phyloP scores from a whole-genome alignment of 192 early-diverging fungal species.

The Spinellus fusiger region DNA sequence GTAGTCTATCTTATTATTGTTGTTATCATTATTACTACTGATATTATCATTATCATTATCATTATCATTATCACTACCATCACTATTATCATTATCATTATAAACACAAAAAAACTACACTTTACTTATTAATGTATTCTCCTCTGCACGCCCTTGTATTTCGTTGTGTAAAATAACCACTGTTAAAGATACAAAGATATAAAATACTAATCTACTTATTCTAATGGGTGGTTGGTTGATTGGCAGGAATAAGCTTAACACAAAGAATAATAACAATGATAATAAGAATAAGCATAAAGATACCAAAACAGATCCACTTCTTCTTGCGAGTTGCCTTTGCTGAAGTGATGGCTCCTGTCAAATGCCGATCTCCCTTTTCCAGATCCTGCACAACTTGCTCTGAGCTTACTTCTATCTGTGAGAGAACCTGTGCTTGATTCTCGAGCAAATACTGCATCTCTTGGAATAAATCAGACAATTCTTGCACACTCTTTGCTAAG shows the following conservation, averaged over 20 bases:
- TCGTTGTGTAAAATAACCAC: too few species aligned
- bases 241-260: slow-evolving; percentile 21
- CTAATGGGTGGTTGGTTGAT: too few species aligned
- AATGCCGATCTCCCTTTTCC: slow-evolving; percentile 53
- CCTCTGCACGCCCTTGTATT: too few species aligned
- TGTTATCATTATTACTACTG: too few species aligned
- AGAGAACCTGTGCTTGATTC: slow-evolving; percentile 22
- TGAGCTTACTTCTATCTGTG: slow-evolving; percentile 20
- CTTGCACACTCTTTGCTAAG: slow-evolving; percentile 48
- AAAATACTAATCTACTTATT: too few species aligned
- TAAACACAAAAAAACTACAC: too few species aligned
- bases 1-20: too few species aligned
- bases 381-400: slow-evolving; percentile 51
- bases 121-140: too few species aligned
- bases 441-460: slow-evolving; percentile 61
- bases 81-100: too few species aligned
- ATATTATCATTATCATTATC: too few species aligned
- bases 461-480: slow-evolving; percentile 54
- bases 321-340: slow-evolving; percentile 44
- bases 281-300: slow-evolving; percentile 33
- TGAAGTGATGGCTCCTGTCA: slow-evolving; percentile 44
- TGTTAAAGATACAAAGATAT: too few species aligned
- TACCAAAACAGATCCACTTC: slow-evolving; percentile 53
- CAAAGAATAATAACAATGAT: slow-evolving; percentile 38
- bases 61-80: too few species aligned